A percentile compares a stretch with the other conserved stretches of the same genome.
Evolutionary conservation across 2,329 filamentous ascomycete species (phyloP).

Genomic region (Coniochaeta hoffmannii): DNA sequence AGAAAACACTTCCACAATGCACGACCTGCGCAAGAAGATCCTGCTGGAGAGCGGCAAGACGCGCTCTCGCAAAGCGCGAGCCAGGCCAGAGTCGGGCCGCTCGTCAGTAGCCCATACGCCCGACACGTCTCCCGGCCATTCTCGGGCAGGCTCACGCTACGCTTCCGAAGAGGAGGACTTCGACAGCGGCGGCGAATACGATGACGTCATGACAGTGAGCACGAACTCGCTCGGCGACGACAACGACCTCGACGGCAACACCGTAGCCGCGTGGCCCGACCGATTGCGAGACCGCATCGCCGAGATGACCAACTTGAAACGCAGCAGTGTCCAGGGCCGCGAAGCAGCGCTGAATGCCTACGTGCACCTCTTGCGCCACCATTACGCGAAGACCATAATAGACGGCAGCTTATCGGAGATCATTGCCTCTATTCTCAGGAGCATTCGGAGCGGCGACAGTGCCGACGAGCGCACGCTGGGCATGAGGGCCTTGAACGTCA

Average conservation of each 20-base stretch:
- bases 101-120: constrained; percentile 52
- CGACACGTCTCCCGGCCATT: constrained; percentile 50
- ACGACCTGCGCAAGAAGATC: constrained; percentile 59
- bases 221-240: constrained; percentile 40
- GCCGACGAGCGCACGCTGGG: constrained; percentile 63
- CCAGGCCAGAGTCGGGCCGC: constrained; percentile 46
- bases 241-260: constrained; percentile 53
- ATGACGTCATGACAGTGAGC: constrained; percentile 38
- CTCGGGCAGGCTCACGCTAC: constrained; percentile 52
- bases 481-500: constrained; percentile 64
- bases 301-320: constrained; percentile 67
- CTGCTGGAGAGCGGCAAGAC: constrained; percentile 66
- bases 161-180: constrained; percentile 55
- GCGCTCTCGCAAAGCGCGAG: constrained; percentile 58
- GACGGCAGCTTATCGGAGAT: constrained; percentile 53
- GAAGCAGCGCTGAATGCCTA: constrained; percentile 57
- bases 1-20: constrained; percentile 36
- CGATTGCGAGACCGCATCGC: constrained; percentile 60
- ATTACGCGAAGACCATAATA: constrained; percentile 59
- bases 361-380: constrained; percentile 57
- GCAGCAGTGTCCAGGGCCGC: constrained; percentile 64
- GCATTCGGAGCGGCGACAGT: constrained; percentile 60
- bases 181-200: constrained; percentile 42
- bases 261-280: constrained; percentile 51
- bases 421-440: constrained; percentile 58